Evolutionary conservation across 2,329 filamentous ascomycete genomes (phyloP).

Genomic region (Myriangium duriaei): DNA sequence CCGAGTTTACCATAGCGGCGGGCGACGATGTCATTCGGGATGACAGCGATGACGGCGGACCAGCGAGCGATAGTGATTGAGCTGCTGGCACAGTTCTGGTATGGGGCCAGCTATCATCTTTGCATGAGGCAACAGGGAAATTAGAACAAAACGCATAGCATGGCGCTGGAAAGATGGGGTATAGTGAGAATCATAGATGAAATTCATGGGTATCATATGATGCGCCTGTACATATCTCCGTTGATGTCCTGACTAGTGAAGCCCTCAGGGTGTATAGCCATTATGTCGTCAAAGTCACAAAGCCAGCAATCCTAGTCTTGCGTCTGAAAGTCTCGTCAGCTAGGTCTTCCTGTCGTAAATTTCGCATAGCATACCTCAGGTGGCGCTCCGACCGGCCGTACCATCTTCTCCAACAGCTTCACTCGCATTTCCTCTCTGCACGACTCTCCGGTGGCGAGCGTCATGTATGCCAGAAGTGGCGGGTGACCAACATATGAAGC

Average conservation of each 20-base stretch:
- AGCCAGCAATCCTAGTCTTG: too few species aligned
- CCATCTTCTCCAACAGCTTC: constrained; percentile 64
- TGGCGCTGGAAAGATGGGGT: constrained; percentile 1
- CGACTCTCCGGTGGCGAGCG: constrained; percentile 76
- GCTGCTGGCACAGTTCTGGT: background rate
- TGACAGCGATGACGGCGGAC: constrained; percentile 31
- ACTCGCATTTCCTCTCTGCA: constrained; percentile 62
- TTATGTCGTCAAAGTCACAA: constrained; percentile 1
- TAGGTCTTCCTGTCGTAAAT: background rate
- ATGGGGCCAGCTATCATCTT: too few species aligned
- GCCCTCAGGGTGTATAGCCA: background rate
- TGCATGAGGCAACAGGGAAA: background rate
- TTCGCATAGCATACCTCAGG: constrained; percentile 42
- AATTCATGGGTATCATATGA: background rate
- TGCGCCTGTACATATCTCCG: background rate
- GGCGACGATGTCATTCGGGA: constrained; percentile 38
- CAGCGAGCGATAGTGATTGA: constrained; percentile 37
- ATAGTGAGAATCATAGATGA: background rate
- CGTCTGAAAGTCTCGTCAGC: constrained; percentile 1
- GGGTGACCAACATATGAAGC: constrained; percentile 83
- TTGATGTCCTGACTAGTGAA: background rate
- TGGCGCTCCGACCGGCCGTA: constrained; percentile 52
- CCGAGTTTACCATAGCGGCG: constrained; percentile 49
- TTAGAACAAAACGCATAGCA: constrained; percentile 7
- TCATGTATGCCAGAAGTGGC: constrained; percentile 75